A percentile compares a stretch with the other conserved stretches of the same genome.
Conservation (phyloP, 192 early-diverging fungal genomes). For the Diversispora epigaea region DNA sequence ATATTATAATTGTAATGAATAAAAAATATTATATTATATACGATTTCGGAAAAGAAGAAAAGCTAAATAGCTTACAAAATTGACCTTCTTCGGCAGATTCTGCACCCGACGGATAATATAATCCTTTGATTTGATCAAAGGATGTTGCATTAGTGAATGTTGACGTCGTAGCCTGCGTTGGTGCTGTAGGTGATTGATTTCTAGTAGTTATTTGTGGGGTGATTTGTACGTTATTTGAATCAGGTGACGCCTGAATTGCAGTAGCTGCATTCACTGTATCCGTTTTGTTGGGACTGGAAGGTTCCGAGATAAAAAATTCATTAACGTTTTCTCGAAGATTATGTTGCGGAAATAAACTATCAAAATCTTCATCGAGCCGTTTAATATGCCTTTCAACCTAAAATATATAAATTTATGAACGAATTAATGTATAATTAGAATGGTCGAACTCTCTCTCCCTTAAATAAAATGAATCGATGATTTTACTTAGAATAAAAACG, state of each 20-base stretch:
- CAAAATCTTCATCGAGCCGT: constrained; percentile 24
- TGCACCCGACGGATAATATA: not conserved
- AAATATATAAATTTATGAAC: too few relatives aligned
- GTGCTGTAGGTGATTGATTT: not conserved
- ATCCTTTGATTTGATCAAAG: not conserved
- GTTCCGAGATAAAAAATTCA: not conserved
- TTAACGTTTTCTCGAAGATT: constrained; percentile 21
- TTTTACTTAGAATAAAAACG: not conserved
- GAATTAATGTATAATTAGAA: too few relatives aligned
- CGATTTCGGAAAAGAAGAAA: not conserved
- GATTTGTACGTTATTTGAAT: not conserved
- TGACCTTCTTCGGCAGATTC: constrained; percentile 1
- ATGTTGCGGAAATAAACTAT: constrained; percentile 22
- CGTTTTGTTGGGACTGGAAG: not conserved
- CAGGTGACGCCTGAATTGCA: not conserved
- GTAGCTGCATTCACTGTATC: not conserved
- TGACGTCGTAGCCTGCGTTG: not conserved
- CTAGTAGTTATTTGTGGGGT: not conserved
- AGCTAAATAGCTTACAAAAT: not conserved
- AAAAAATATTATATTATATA: not conserved
- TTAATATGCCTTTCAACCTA: constrained; percentile 23
- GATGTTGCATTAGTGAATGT: not conserved
- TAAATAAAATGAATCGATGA: too few relatives aligned
- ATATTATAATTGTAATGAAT: not conserved
- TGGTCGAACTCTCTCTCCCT: too few relatives aligned